Conservation (phyloP, 2,329 filamentous ascomycete genomes). For the Phaeosphaeria sp. region DNA sequence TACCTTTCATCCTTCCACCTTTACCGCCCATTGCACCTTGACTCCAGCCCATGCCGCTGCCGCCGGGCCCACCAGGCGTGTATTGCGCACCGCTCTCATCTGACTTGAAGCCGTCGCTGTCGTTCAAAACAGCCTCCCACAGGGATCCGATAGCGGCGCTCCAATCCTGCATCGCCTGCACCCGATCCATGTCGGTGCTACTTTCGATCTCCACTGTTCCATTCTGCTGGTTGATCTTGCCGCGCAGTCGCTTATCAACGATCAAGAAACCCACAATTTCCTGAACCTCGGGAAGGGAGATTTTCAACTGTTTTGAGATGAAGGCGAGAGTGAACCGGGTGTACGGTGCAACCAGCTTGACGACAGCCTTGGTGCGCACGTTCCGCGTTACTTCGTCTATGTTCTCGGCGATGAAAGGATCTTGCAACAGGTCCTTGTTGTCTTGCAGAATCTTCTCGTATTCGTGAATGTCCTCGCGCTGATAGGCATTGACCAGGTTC, state of each 20-base stretch:
- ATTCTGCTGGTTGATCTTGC: slow-evolving; percentile 86
- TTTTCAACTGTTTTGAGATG: slow-evolving; percentile 87
- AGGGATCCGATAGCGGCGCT: slow-evolving; percentile 72
- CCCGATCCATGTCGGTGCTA: slow-evolving; percentile 74
- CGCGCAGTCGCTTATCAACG: slow-evolving; percentile 84
- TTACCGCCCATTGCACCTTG: slow-evolving; percentile 38
- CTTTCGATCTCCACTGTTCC: slow-evolving; percentile 84
- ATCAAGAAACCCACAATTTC: slow-evolving; percentile 97
- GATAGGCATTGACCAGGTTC: slow-evolving; percentile 93
- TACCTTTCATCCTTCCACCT: slow-evolving; percentile 45
- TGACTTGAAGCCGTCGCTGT: slow-evolving; percentile 73
- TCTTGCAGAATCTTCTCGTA: slow-evolving; percentile 88
- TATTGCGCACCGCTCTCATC: slow-evolving; percentile 53
- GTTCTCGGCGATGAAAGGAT: slow-evolving; percentile 97
- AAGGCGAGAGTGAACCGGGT: slow-evolving; percentile 88
- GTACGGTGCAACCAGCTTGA: slow-evolving; percentile 94
- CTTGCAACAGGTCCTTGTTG: slow-evolving; percentile 87
- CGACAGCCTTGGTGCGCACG: slow-evolving; percentile 94
- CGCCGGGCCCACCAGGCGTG: slow-evolving; percentile 36
- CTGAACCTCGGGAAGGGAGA: slow-evolving; percentile 84
- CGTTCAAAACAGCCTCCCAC: slow-evolving; percentile 75
- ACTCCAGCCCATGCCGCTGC: slow-evolving; percentile 36
- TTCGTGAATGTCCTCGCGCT: slow-evolving; percentile 88
- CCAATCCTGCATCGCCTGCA: slow-evolving; percentile 76
- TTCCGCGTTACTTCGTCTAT: slow-evolving; percentile 98